Conservation (phyloP, 371 early-diverging fungal genomes). For the Coemansia sp. region DNA sequence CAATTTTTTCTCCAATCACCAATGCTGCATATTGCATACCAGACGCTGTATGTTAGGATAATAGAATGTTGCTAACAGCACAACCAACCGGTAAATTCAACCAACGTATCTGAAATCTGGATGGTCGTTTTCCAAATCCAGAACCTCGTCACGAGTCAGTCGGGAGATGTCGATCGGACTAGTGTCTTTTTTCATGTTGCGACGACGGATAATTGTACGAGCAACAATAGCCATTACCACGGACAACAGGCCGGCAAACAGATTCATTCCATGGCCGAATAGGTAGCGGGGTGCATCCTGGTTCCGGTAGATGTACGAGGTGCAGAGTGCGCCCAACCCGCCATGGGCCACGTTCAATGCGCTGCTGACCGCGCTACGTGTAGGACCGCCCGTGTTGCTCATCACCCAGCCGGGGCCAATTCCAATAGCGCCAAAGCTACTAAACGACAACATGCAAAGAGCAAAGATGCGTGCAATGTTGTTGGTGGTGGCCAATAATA, state of each 20-base stretch:
- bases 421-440: conserved; percentile 33
- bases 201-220: conserved; percentile 16
- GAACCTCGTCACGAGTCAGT: conserved; percentile 21
- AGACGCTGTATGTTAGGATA: too few relatives aligned
- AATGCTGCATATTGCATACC: too few relatives aligned
- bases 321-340: conserved; percentile 65
- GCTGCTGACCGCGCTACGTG: conserved; percentile 30
- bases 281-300: conserved; percentile 61
- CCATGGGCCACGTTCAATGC: conserved; percentile 56
- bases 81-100: neutral
- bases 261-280: conserved; percentile 45
- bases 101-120: conserved; percentile 42
- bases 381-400: conserved; percentile 49
- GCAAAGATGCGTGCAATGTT: conserved; percentile 45
- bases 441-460: conserved; percentile 40
- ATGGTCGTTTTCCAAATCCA: conserved; percentile 45
- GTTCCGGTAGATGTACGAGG: conserved; percentile 64
- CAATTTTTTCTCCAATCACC: too few relatives aligned
- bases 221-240: conserved; percentile 23
- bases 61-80: too few relatives aligned
- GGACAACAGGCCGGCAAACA: conserved; percentile 26
- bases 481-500: conserved; percentile 37
- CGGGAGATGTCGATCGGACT: conserved; percentile 27
- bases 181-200: conserved; percentile 35
- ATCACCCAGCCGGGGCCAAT: conserved; percentile 46